Evolutionary conservation across 495 filamentous ascomycete species (phyloP).

Genomic region (Peziza echinospora): DNA sequence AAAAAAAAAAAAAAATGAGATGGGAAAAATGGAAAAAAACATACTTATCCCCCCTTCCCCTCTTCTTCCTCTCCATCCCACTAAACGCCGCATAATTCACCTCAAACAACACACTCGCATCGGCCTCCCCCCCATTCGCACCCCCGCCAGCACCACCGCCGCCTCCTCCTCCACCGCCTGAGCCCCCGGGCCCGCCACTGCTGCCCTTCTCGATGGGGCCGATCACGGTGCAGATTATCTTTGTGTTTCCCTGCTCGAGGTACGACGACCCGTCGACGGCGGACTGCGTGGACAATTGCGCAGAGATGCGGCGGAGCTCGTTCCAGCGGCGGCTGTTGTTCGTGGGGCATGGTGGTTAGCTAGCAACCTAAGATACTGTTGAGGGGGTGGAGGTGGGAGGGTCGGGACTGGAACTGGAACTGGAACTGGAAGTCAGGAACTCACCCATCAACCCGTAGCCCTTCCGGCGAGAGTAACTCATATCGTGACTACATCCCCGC

Average conservation of each 20-base stretch:
- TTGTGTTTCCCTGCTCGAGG: slow-evolving; percentile 88
- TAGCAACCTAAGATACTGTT: background rate
- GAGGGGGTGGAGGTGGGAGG: background rate
- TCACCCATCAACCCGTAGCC: slow-evolving; percentile 16
- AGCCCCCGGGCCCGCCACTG: slow-evolving; percentile 6
- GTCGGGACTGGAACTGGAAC: background rate
- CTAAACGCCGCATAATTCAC: slow-evolving; percentile 75
- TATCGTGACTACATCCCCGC: slow-evolving; percentile 17
- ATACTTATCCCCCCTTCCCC: slow-evolving; percentile 55
- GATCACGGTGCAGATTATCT: slow-evolving; percentile 76
- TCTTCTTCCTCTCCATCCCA: slow-evolving; percentile 60
- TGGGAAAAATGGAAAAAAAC: slow-evolving; percentile 7
- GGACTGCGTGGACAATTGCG: slow-evolving; percentile 75
- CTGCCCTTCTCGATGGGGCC: slow-evolving; percentile 46
- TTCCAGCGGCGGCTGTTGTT: slow-evolving; percentile 85
- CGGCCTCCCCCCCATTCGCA: slow-evolving; percentile 47
- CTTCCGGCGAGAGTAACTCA: slow-evolving; percentile 20
- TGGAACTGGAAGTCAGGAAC: background rate
- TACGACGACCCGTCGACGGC: slow-evolving; percentile 78
- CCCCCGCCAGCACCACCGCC: slow-evolving; percentile 24
- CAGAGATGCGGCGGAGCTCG: slow-evolving; percentile 73
- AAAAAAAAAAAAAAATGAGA: background rate
- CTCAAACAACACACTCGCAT: slow-evolving; percentile 36
- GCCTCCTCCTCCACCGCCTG: slow-evolving; percentile 25
- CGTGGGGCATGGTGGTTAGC: background rate